phyloP scores from a whole-genome alignment of 257 asterid species.

The Catharanthus roseus region DNA sequence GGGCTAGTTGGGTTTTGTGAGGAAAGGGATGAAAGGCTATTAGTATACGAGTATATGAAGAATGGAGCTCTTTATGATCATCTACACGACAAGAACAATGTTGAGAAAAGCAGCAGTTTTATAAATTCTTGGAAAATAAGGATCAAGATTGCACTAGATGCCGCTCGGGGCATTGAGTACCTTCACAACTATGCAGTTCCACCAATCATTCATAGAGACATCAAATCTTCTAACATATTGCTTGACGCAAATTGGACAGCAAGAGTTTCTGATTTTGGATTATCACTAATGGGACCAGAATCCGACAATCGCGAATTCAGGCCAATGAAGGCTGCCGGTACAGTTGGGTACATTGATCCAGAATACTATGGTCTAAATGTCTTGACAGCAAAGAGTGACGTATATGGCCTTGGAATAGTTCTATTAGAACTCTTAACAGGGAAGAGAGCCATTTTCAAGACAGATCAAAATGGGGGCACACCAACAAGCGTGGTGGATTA shows the following conservation, averaged over 20 bases:
- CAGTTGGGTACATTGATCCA: slow-evolving; percentile 82
- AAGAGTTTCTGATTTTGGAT: slow-evolving; percentile 80
- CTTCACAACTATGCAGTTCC: slow-evolving; percentile 84
- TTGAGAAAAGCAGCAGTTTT: slow-evolving; percentile 38
- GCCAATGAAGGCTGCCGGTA: slow-evolving; percentile 66
- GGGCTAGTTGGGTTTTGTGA: slow-evolving; percentile 70
- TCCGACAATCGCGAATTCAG: slow-evolving; percentile 31
- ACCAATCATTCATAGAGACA: slow-evolving; percentile 80
- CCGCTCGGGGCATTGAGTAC: slow-evolving; percentile 82
- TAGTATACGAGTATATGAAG: slow-evolving; percentile 83
- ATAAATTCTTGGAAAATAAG: slow-evolving; percentile 80
- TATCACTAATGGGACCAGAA: slow-evolving; percentile 61
- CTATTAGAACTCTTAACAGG: slow-evolving; percentile 68
- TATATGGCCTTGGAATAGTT: slow-evolving; percentile 80
- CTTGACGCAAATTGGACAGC: slow-evolving; percentile 67
- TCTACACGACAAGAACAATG: slow-evolving; percentile 55
- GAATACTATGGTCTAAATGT: slow-evolving; percentile 71
- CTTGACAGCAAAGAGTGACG: slow-evolving; percentile 76
- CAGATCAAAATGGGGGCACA: slow-evolving; percentile 31
- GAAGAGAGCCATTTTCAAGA: slow-evolving; percentile 64
- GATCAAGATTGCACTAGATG: slow-evolving; percentile 70
- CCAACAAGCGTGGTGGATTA: slow-evolving; percentile 67
- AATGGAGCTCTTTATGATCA: slow-evolving; percentile 83
- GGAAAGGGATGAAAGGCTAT: slow-evolving; percentile 67
- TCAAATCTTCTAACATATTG: slow-evolving; percentile 76